Base-by-base conservation (phyloP, 75 land plant genomes). In the Pinus albicaulis region DNA sequence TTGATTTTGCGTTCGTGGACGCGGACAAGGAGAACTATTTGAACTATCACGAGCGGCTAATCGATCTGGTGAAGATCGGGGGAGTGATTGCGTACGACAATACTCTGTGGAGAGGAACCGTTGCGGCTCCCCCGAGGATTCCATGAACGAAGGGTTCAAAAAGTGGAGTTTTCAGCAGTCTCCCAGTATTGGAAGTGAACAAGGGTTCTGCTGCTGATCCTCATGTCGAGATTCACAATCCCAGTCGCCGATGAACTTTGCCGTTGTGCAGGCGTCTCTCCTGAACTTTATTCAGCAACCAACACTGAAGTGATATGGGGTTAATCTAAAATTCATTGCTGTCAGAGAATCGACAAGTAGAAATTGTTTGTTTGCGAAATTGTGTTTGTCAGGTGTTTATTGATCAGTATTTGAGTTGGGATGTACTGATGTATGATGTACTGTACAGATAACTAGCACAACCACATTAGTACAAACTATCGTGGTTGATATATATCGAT, bases 41-140 rank as follows among this genome's bases (percentile, higher is more conserved):
- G 1, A 85, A 88, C 76, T 92, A 92, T 76, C 97, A 94, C 81
- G 73, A 86, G 88, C 66, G 76, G 56, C 71, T 90, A 55, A 55
- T 94, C 56, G 79, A 89, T 77, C 79, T 92, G 59, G 88, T 94
- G 38, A 92, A 81, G 59, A 82, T 92, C 28, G 92, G 92, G n/a
- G 95, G 97, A 16, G 61, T 92, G 36, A 90, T 94, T 31, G 95
- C 80, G 36, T 94, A 94, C 59, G 97, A 94, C 85, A 94, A 94
- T 80, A 94, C 95, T 0, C 89, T 92, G 14, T 94, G 95, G 97
- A 80, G 79, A 62, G 97, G 97, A 12, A 83, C 91, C 2, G 84
- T 94, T 1, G 53, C 13, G 12, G 2, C 53, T 48, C 53, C 11
- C 53, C 12, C 2, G 53, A 48, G 1, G 53, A 1, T 48, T 6